A percentile compares a stretch with the other conserved stretches of the same genome.
Evolutionary conservation across 148 eudicot genomes (phyloP).

Genomic region (Gaultheria prostrata): DNA sequence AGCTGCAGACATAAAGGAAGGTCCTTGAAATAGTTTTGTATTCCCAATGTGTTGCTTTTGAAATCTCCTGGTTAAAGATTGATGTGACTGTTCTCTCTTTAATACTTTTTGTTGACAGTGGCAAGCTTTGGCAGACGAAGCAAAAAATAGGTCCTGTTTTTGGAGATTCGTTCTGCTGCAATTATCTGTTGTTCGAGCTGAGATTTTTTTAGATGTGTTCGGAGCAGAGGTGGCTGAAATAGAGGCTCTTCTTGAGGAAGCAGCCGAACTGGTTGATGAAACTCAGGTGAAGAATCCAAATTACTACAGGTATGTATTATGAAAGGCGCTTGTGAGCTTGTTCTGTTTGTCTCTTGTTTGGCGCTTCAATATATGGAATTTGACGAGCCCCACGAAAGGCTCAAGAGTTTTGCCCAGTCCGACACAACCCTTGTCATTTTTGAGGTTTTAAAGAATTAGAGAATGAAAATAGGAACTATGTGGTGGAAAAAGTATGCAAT

Average conservation of each 20-base stretch:
- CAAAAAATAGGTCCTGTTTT: constrained; percentile 70
- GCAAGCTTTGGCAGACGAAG: constrained; percentile 83
- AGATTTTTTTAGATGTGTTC: constrained; percentile 50
- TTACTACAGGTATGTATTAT: constrained; percentile 68
- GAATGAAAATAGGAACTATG: background rate
- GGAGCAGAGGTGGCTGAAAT: constrained; percentile 77
- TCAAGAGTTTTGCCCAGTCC: constrained; percentile 1
- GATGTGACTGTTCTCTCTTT: constrained; percentile 9
- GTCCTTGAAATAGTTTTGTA: background rate
- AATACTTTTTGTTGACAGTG: constrained; percentile 50
- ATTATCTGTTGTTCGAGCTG: constrained; percentile 68
- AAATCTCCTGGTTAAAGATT: background rate
- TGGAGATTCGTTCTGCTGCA: constrained; percentile 97
- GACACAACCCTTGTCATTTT: background rate
- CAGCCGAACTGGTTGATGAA: constrained; percentile 94
- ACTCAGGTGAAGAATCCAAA: constrained; percentile 80
- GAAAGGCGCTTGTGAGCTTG: background rate
- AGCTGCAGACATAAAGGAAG: background rate
- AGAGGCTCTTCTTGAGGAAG: constrained; percentile 85
- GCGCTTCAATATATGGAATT: background rate
- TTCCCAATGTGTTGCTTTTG: constrained; percentile 4
- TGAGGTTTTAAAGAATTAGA: background rate
- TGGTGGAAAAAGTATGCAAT: background rate
- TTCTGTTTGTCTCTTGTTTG: background rate
- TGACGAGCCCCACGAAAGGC: background rate